Evolutionary conservation across 2,329 filamentous ascomycete genomes (phyloP).

Genomic region (Aspergillus nomiae): DNA sequence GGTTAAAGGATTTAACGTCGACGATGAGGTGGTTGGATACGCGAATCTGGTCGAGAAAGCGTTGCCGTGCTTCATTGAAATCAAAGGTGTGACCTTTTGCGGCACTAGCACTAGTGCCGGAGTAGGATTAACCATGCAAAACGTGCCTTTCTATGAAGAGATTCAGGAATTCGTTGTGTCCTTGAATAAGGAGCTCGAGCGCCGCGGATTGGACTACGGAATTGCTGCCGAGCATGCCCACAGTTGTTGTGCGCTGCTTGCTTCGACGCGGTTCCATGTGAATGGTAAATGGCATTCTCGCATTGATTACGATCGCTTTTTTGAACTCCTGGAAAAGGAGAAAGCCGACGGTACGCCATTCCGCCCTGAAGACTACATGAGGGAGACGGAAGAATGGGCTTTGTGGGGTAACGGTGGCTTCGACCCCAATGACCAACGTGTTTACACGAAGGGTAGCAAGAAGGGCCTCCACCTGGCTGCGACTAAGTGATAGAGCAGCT

Average conservation of each 20-base stretch:
- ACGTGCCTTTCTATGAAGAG: conserved; percentile 94
- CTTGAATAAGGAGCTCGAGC: conserved; percentile 68
- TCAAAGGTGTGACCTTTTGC: conserved; percentile 97
- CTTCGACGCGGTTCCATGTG: conserved; percentile 75
- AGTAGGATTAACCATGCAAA: conserved; percentile 92
- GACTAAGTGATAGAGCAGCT: background rate
- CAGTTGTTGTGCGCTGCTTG: conserved; percentile 87
- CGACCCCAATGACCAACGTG: conserved; percentile 83
- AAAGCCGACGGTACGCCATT: conserved; percentile 65
- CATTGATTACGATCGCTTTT: conserved; percentile 90
- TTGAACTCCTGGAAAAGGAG: conserved; percentile 72
- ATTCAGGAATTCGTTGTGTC: conserved; percentile 79
- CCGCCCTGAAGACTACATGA: conserved; percentile 88
- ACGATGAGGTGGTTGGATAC: conserved; percentile 89
- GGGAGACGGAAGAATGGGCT: conserved; percentile 88
- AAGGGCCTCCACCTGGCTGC: conserved; percentile 20
- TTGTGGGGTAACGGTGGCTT: conserved; percentile 94
- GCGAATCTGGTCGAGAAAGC: conserved; percentile 84
- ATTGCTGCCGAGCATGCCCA: conserved; percentile 95
- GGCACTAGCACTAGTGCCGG: conserved; percentile 82
- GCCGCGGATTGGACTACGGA: conserved; percentile 76
- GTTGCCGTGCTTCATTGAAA: conserved; percentile 87
- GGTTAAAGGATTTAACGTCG: conserved; percentile 97
- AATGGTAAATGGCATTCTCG: conserved; percentile 84
- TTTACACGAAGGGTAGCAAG: conserved; percentile 77